These are phyloP conservation scores for Hypholoma fasciculare DNA, from an alignment of 768 basidiomycete genomes.

Conservation along the genomic window DNA sequence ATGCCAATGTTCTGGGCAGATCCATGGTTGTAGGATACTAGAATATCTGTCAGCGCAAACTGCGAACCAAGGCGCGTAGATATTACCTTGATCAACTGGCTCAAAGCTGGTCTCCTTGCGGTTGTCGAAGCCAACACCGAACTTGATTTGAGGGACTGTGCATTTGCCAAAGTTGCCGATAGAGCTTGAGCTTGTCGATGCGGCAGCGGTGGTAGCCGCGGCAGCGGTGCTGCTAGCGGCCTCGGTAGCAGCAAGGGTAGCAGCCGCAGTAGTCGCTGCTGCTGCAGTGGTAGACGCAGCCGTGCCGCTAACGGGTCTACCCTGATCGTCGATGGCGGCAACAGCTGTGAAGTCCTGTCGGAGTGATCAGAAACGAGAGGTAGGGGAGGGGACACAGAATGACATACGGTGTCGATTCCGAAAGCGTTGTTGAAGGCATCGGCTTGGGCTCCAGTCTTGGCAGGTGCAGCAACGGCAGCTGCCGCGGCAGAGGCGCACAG, in stretches of 20 bases:
- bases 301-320: slow-evolving; percentile 31
- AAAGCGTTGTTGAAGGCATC: slow-evolving; percentile 51
- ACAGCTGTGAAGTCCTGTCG: slow-evolving; percentile 38
- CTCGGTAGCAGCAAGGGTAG: slow-evolving; percentile 21
- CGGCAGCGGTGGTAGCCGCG: slow-evolving; percentile 16
- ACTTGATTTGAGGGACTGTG: slow-evolving; percentile 53
- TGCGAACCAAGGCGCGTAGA: background rate
- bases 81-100: slow-evolving; percentile 45
- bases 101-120: slow-evolving; percentile 56
- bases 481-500: slow-evolving; percentile 47
- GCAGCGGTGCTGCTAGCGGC: slow-evolving; percentile 14
- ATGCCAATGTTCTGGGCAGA: slow-evolving; percentile 62
- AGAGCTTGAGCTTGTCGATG: slow-evolving; percentile 19
- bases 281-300: slow-evolving; percentile 5
- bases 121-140: slow-evolving; percentile 53
- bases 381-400: slow-evolving; percentile 4
- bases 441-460: slow-evolving; percentile 52
- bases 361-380: background rate
- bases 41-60: background rate
- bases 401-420: slow-evolving; percentile 37
- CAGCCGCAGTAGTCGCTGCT: slow-evolving; percentile 23
- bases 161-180: slow-evolving; percentile 53
- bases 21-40: slow-evolving; percentile 53
- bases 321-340: slow-evolving; percentile 39
- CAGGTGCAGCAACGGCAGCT: slow-evolving; percentile 34